These are phyloP conservation scores for Populus tomentosa DNA, from an alignment of 441 rosid genomes.

Conservation along the genomic window DNA sequence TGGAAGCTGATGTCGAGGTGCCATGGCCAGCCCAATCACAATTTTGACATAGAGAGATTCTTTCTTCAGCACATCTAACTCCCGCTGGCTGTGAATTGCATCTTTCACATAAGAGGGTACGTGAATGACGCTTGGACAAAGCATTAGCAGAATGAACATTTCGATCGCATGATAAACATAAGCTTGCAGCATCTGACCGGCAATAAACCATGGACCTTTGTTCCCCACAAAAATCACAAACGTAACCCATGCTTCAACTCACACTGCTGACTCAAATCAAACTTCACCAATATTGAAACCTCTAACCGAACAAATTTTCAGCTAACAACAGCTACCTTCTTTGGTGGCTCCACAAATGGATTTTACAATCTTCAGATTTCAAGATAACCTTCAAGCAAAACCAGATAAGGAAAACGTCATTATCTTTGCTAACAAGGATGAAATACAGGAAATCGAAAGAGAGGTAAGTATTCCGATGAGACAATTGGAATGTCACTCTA, in stretches of 20 bases:
- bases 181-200: conserved; percentile 87
- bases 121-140: conserved; percentile 82
- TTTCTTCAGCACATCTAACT: conserved; percentile 77
- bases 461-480: not conserved
- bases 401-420: not conserved
- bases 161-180: conserved; percentile 92
- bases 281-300: conserved; percentile 12
- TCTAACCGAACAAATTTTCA: conserved; percentile 10
- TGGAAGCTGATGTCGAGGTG: conserved; percentile 32
- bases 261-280: conserved; percentile 5
- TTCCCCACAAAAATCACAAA: conserved; percentile 92
- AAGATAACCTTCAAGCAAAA: not conserved
- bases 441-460: not conserved
- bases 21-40: conserved; percentile 93
- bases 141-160: conserved; percentile 96
- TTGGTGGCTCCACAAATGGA: not conserved
- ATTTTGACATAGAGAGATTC: conserved; percentile 83
- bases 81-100: conserved; percentile 83
- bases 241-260: conserved; percentile 59
- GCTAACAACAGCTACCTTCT: conserved; percentile 14
- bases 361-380: conserved; percentile 21
- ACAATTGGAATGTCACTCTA: not conserved
- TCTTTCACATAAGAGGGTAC: conserved; percentile 84
- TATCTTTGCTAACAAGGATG: not conserved
- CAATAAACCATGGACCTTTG: conserved; percentile 92